Evolutionary conservation across 2,329 filamentous ascomycete species (phyloP), one percentile per base, ranked within the genome.

Genomic region (Bipolaris victoriae): DNA sequence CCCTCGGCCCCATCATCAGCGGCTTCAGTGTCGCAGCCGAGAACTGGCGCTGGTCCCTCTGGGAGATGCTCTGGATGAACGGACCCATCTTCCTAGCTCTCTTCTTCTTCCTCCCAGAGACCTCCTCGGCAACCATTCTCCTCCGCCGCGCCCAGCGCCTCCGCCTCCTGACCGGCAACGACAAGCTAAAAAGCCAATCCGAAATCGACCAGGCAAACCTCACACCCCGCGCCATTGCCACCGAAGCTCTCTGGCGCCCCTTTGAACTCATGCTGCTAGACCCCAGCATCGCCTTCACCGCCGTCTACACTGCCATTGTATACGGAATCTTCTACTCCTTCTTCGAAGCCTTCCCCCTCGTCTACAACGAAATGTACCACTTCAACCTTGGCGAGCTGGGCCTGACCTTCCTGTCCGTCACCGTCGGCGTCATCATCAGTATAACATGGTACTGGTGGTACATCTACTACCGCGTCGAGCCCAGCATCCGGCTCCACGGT

Each of bases 41-140:
- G 1, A 88, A 88, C 52, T 95, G 91, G 91, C 82, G 90, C 61
- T 95, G 91, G 90, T 82, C 93, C 0, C 92, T 94, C 77, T 94
- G 90, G 89, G 85, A 96, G 66, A 91, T 94, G 74, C 81, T 95
- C 22, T 96, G 96, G 74, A 73, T 96, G 29, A 81, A 90, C 35
- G 87, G 83, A 3, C 75, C 88, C 41, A 84, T 90, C 65, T 95
- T 89, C 85, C 63, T 90, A 15, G 75, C 92, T 55, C 91, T 95
- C 74, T 90, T 89, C 52, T 92, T 96, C 78, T 93, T 91, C 35
- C 88, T 96, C 1, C 91, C 91, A 1, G 92, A 96, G 76, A 97
- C 92, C 0, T 96, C 94, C 70, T 88, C 91, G 0, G 90, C 92
- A 0, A 90, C 87, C 0, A 88, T 97, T 58, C 85, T 97, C 10